These are phyloP conservation scores for Pterocarpus santalinus DNA, from an alignment of 306 rosid species.

Conservation along the genomic window DNA sequence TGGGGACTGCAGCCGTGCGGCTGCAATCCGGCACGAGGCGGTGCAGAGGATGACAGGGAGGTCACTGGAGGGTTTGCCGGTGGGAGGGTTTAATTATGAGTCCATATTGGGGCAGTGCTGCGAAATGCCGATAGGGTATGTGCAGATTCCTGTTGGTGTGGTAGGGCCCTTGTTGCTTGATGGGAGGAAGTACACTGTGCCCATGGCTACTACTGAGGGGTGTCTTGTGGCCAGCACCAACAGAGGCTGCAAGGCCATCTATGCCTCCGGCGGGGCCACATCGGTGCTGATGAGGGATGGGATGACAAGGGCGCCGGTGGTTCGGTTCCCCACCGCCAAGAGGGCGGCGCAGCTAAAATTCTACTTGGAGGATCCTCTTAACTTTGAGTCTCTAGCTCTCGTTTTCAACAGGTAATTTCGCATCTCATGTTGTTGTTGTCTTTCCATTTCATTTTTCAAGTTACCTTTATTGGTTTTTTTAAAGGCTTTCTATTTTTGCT, in stretches of 20 bases:
- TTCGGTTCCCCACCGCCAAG: slow-evolving; percentile 69
- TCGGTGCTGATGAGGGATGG: slow-evolving; percentile 73
- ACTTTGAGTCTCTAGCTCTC: slow-evolving; percentile 64
- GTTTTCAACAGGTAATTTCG: slow-evolving; percentile 70
- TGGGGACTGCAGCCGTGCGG: slow-evolving; percentile 69
- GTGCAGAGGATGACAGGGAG: slow-evolving; percentile 69
- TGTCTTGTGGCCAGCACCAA: slow-evolving; percentile 91
- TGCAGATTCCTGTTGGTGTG: slow-evolving; percentile 91
- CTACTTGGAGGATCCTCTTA: slow-evolving; percentile 73
- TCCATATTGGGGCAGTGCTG: slow-evolving; percentile 94
- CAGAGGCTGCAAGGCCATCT: slow-evolving; percentile 88
- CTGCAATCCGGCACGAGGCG: slow-evolving; percentile 73
- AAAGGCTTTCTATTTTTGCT: not conserved
- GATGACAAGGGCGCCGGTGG: slow-evolving; percentile 93
- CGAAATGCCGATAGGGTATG: slow-evolving; percentile 92
- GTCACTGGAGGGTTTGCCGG: slow-evolving; percentile 69
- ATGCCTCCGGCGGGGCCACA: slow-evolving; percentile 75
- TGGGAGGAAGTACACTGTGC: slow-evolving; percentile 71
- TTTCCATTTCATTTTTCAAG: too few relatives aligned
- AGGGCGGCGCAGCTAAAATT: slow-evolving; percentile 86
- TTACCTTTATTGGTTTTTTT: not conserved
- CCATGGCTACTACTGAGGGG: slow-evolving; percentile 95
- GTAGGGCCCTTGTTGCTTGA: slow-evolving; percentile 87
- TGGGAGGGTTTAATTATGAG: slow-evolving; percentile 78
- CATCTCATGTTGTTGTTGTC: not conserved